phyloP scores from a whole-genome alignment of 257 asterid genomes.

The Striga asiatica region DNA sequence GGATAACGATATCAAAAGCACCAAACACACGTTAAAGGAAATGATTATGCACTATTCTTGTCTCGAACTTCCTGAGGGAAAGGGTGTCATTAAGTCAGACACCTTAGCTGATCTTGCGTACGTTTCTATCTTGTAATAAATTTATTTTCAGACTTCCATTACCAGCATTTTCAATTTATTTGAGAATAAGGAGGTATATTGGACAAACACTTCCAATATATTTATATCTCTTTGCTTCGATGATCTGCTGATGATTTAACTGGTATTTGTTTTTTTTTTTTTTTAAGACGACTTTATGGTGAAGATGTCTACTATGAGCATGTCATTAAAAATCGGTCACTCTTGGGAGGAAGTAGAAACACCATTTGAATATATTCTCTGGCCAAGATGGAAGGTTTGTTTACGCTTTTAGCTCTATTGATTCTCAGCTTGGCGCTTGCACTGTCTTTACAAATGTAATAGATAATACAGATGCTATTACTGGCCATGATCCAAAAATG shows the following conservation, averaged over 20 bases:
- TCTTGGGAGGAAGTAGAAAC: constrained; percentile 23
- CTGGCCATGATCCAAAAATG: too few relatives aligned
- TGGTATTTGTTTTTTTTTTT: background rate
- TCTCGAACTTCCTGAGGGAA: constrained; percentile 78
- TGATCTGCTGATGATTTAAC: background rate
- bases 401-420: background rate
- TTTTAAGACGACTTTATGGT: constrained; percentile 51
- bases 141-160: background rate
- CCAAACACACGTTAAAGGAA: constrained; percentile 84
- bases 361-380: constrained; percentile 4
- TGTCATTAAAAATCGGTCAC: constrained; percentile 24
- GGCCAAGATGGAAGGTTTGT: constrained; percentile 14
- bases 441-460: too few relatives aligned
- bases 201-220: background rate
- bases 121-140: constrained; percentile 22
- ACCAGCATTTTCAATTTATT: background rate
- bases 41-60: constrained; percentile 66
- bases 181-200: background rate
- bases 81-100: constrained; percentile 55
- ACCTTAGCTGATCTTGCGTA: constrained; percentile 78
- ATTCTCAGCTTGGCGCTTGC: constrained; percentile 13
- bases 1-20: constrained; percentile 85
- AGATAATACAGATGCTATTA: too few relatives aligned
- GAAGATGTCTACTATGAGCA: constrained; percentile 53
- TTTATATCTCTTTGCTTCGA: background rate